These are phyloP conservation scores for Paspalum vaginatum DNA, from an alignment of 176 grass and related monocot species.

Conservation along the genomic window DNA sequence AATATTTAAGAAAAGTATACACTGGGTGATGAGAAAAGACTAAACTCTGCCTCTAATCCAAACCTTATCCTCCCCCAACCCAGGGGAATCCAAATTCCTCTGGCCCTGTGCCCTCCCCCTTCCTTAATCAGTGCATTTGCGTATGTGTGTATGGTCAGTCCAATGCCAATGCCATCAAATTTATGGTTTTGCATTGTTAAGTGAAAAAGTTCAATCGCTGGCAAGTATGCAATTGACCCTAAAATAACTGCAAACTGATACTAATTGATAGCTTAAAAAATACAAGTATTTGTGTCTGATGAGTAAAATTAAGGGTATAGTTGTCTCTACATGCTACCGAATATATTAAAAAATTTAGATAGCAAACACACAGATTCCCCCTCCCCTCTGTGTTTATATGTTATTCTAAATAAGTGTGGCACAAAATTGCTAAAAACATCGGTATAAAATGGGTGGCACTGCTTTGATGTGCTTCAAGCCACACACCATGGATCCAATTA, in stretches of 20 bases:
- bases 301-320: slow-evolving; percentile 10
- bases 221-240: too few relatives aligned
- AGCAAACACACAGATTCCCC: neutral
- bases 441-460: neutral
- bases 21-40: too few relatives aligned
- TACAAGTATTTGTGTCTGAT: neutral
- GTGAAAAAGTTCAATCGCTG: too few relatives aligned
- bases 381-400: slow-evolving; percentile 11
- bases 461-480: neutral
- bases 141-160: too few relatives aligned
- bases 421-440: neutral
- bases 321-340: neutral
- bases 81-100: too few relatives aligned
- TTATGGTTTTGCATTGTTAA: too few relatives aligned
- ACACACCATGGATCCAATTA: neutral
- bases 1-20: too few relatives aligned
- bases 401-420: neutral
- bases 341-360: neutral
- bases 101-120: too few relatives aligned
- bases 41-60: too few relatives aligned
- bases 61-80: too few relatives aligned
- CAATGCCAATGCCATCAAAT: too few relatives aligned
- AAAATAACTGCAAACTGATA: neutral
- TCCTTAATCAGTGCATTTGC: too few relatives aligned
- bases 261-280: slow-evolving; percentile 18